phyloP scores from a whole-genome alignment of 441 rosid species.

The Mallotus japonicus region DNA sequence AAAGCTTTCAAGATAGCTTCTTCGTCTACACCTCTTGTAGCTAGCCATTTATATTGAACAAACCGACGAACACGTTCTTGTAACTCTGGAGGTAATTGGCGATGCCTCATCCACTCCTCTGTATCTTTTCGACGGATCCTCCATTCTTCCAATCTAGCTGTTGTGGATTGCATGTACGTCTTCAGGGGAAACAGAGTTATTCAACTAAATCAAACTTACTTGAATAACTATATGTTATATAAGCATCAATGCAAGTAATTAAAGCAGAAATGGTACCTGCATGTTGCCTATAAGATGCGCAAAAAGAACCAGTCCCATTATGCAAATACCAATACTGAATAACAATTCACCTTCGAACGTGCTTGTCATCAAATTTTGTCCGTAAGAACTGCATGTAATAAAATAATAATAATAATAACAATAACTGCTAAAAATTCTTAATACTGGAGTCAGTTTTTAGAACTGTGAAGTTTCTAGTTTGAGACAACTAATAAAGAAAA shows the following conservation, averaged over 20 bases:
- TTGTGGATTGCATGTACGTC: conserved; percentile 78
- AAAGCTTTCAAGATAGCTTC: conserved; percentile 67
- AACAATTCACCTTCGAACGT: conserved; percentile 62
- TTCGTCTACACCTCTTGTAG: conserved; percentile 81
- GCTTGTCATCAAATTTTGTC: conserved; percentile 66
- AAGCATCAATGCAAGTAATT: not conserved
- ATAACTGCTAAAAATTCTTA: too few species aligned
- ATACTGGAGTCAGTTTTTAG: too few species aligned
- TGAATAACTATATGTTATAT: not conserved
- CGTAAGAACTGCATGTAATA: conserved; percentile 64
- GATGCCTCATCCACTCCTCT: conserved; percentile 96
- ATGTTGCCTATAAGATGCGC: conserved; percentile 83
- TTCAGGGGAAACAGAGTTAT: conserved; percentile 22
- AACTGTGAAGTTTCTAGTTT: too few species aligned
- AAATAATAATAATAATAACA: not conserved
- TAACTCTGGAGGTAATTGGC: conserved; percentile 68
- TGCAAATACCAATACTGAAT: conserved; percentile 66
- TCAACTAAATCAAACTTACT: not conserved
- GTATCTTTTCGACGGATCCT: conserved; percentile 76
- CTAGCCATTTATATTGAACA: conserved; percentile 81
- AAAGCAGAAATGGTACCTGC: conserved; percentile 45
- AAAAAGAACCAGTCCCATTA: conserved; percentile 71
- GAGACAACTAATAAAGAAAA: too few species aligned
- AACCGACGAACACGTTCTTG: conserved; percentile 82
- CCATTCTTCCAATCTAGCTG: conserved; percentile 86